These are phyloP conservation scores for Phytophthora rubi DNA, from an alignment of 352 stramenopile species.

Conservation along the genomic window DNA sequence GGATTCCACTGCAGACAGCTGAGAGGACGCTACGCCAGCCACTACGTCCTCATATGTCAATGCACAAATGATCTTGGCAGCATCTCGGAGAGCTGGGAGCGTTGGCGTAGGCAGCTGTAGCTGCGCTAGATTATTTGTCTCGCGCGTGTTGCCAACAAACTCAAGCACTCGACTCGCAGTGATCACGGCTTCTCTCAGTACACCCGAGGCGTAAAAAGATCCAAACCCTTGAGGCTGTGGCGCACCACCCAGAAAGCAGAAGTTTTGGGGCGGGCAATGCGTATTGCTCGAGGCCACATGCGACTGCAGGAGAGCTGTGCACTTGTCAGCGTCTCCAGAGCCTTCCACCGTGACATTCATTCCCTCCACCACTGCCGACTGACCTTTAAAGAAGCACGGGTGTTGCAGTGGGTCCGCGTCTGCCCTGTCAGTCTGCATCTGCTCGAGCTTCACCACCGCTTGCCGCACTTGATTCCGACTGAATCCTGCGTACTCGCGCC, in stretches of 20 bases:
- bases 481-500: conserved; percentile 53
- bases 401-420: neutral
- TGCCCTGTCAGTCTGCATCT: conserved; percentile 4
- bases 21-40: conserved; percentile 3
- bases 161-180: conserved; percentile 43
- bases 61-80: conserved; percentile 49
- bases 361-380: conserved; percentile 19
- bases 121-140: conserved; percentile 16
- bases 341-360: conserved; percentile 41
- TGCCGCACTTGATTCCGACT: conserved; percentile 36
- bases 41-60: conserved; percentile 33
- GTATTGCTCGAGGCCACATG: conserved; percentile 59
- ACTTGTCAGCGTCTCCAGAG: conserved; percentile 52
- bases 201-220: conserved; percentile 62
- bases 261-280: conserved; percentile 57
- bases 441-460: conserved; percentile 39
- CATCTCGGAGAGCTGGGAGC: conserved; percentile 39
- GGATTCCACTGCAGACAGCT: neutral
- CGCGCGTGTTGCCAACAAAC: conserved; percentile 16
- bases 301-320: conserved; percentile 46
- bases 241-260: conserved; percentile 53
- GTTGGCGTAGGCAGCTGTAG: conserved; percentile 59
- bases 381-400: conserved; percentile 26
- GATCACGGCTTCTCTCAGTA: conserved; percentile 35
- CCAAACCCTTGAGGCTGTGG: conserved; percentile 51